Evolutionary conservation across 2,329 filamentous ascomycete species (phyloP).

Genomic region (Fusarium tricinctum): DNA sequence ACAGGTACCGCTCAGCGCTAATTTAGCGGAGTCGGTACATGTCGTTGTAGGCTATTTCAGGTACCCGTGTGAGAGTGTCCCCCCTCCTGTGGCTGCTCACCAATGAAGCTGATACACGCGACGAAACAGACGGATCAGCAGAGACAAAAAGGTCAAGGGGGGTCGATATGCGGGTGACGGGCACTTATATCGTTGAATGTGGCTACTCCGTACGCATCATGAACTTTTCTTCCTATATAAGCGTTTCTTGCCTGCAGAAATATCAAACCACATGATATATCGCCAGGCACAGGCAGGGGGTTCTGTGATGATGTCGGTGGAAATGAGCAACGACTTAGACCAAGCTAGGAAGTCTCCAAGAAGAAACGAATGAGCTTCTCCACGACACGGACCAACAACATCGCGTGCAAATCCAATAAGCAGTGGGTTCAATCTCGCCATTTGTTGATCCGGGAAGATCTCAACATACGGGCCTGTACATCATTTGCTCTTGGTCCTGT

Average conservation of each 20-base stretch:
- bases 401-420: not conserved
- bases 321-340: conserved; percentile 44
- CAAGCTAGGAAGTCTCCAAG: conserved; percentile 39
- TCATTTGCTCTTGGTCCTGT: not conserved
- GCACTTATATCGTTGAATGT: no score
- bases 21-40: conserved; percentile 26
- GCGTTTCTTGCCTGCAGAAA: conserved; percentile 1
- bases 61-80: conserved; percentile 20
- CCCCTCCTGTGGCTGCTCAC: conserved; percentile 17
- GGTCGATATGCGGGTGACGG: not conserved
- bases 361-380: conserved; percentile 41
- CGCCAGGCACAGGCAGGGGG: conserved; percentile 10
- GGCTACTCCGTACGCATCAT: not conserved
- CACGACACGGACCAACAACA: conserved; percentile 32
- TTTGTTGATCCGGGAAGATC: conserved; percentile 34
- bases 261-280: conserved; percentile 21
- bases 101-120: conserved; percentile 43
- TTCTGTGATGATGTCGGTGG: conserved; percentile 46
- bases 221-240: not conserved
- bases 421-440: conserved; percentile 20
- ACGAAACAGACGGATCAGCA: conserved; percentile 39
- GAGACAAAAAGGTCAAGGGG: conserved; percentile 15
- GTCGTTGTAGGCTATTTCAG: conserved; percentile 9
- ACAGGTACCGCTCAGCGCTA: conserved; percentile 28
- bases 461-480: conserved; percentile 16